phyloP scores from a whole-genome alignment of 495 filamentous ascomycete species.

The Rostrohypoxylon terebratum region DNA sequence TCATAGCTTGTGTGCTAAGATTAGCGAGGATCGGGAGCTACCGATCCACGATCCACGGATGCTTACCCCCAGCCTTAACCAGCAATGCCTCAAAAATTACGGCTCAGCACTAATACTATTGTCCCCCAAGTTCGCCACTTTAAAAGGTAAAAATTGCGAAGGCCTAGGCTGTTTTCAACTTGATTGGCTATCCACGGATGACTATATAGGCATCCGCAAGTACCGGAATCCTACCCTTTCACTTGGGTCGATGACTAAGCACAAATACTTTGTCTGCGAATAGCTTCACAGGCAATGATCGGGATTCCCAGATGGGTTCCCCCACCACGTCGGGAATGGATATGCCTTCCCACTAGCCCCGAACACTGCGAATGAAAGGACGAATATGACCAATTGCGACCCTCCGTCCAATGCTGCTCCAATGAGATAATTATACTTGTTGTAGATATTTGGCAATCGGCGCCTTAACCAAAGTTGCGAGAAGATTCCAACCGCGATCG shows the following conservation, averaged over 20 bases:
- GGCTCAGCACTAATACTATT: too few relatives aligned
- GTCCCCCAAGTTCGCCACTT: too few relatives aligned
- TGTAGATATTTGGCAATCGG: conserved; percentile 62
- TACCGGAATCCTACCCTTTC: too few relatives aligned
- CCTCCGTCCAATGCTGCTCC: conserved; percentile 68
- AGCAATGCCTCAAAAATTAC: too few relatives aligned
- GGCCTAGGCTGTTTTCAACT: too few relatives aligned
- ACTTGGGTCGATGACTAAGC: background rate
- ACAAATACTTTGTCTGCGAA: background rate
- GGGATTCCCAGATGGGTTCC: conserved; percentile 52
- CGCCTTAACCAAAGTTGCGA: conserved; percentile 66
- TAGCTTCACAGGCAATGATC: conserved; percentile 27
- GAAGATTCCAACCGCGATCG: conserved; percentile 55
- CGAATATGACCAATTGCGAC: conserved; percentile 63
- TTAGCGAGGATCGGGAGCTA: too few relatives aligned
- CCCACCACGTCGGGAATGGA: conserved; percentile 64
- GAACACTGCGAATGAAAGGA: conserved; percentile 70
- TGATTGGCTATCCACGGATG: too few relatives aligned
- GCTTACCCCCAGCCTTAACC: too few relatives aligned
- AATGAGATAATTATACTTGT: conserved; percentile 69
- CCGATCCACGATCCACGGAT: too few relatives aligned
- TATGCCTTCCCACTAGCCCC: conserved; percentile 57
- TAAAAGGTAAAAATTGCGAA: too few relatives aligned
- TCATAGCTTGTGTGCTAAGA: too few relatives aligned
- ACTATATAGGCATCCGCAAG: too few relatives aligned